Evolutionary conservation across 2,329 filamentous ascomycete species (phyloP), one percentile per base, ranked within the genome.

Genomic region (Hymenoscyphus linearis): DNA sequence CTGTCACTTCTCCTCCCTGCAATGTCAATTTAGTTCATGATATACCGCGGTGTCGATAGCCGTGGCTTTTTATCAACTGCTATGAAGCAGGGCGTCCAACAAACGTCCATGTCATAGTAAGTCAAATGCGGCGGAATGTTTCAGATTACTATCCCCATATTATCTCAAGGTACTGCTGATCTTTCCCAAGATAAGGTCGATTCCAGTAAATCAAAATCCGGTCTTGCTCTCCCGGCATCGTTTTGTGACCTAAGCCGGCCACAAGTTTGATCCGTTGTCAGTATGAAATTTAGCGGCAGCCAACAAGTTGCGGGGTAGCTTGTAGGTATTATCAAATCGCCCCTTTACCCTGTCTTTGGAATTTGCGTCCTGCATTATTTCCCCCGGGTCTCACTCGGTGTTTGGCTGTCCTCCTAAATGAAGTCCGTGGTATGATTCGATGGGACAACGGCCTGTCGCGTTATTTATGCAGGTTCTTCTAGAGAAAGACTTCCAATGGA

Each of bases 311-410:
- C 58, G 58, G 58, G 58, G 58, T 40, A 55, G 22, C 34, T 47
- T 47, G 40, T 47, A 47, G 18, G 40, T 22, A 37, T 52, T 34
- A 22, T 37, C 52, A 26, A 25, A 37, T 34, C 26, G 53, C 58
- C 58, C 37, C 14, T 60, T 60, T 60, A 60, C 50, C 58, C 58
- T 47, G 36, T 31, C 36, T 27, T 14, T 55, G 27, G 22, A 52
- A 14, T 58, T 12, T 12, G 18, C n/a, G 4, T 25, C 10, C 31
- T 31, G 10, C 31, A 31, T 47, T 47, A 10, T 13, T 12, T 47
- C 40, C 40, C 40, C 22, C 40, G 12, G 40, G 22, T 47, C 10
- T 31, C 18, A 18, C 6, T 25, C 18, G 40, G 40, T 47, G 14
- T 18, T n/a, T n/a, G 12, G 18, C 14, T 53, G 9, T 53, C 27